Percentiles rank a stretch among this genome's conserved stretches.
Evolutionary conservation across 805 yeast genomes (phyloP).

Genomic region (Cyberlindnera japonica): DNA sequence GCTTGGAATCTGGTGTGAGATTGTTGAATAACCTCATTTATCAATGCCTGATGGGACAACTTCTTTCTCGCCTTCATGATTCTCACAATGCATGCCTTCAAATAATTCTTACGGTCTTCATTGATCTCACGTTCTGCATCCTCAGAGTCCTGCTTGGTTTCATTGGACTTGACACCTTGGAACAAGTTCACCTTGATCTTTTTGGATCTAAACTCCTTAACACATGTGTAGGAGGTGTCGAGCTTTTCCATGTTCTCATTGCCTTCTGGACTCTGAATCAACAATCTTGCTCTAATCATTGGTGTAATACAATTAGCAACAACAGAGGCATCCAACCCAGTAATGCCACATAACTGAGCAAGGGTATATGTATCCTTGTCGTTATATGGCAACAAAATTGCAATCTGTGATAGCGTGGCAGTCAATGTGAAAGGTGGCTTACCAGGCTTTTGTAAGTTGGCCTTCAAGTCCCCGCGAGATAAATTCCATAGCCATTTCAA

Average conservation of each 20-base stretch:
- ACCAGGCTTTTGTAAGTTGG: conserved; percentile 76
- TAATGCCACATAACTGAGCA: conserved; percentile 57
- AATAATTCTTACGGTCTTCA: conserved; percentile 78
- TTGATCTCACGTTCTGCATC: conserved; percentile 78
- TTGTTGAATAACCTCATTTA: conserved; percentile 85
- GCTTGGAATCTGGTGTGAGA: conserved; percentile 80
- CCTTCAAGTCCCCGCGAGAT: conserved; percentile 87
- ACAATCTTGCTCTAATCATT: conserved; percentile 70
- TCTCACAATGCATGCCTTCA: conserved; percentile 92
- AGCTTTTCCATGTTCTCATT: conserved; percentile 48
- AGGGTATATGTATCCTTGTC: conserved; percentile 56
- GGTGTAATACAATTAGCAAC: conserved; percentile 78
- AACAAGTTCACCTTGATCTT: conserved; percentile 80
- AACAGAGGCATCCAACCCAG: conserved; percentile 61
- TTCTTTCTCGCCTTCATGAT: conserved; percentile 92
- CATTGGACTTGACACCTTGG: conserved; percentile 48
- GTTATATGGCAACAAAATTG: conserved; percentile 82
- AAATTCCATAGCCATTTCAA: conserved; percentile 96
- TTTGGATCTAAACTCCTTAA: conserved; percentile 79
- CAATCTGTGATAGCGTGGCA: conserved; percentile 82
- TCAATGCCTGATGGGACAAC: conserved; percentile 71
- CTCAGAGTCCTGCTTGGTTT: conserved; percentile 63
- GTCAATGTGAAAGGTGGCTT: conserved; percentile 78
- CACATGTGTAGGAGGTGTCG: conserved; percentile 63
- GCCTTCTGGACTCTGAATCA: conserved; percentile 63